Base-by-base conservation (phyloP, 2,329 filamentous ascomycete species). In the Calonectria pseudoturangicola region DNA sequence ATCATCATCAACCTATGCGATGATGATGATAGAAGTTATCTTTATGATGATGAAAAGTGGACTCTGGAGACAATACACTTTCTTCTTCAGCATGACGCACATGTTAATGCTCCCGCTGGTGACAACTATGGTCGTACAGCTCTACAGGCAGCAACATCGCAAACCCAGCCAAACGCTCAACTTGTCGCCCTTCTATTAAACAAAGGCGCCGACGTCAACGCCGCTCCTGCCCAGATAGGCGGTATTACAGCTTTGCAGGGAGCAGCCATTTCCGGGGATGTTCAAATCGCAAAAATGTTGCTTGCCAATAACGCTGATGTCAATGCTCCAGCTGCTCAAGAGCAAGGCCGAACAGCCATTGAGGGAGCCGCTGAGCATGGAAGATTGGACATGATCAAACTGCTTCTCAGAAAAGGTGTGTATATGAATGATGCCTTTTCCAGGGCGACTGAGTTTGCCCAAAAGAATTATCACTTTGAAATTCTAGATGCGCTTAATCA, bases 341-440 rank as follows among this genome's bases (percentile, higher is more conserved):
- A 16, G 1, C 16, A 68, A 25, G 65, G 56, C 5, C 65, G 65
- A 21, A 56, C 65, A 6, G 70, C 56, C 6, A 45, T 72, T 10
- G 65, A 72, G 27, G 65, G 56, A 1, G 65, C 70, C 0, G 70
- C 70, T 2, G 68, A 71, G 45, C 68, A 68, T 21, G 65, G 56
- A 15, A 68, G 65, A 25, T 60, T 62, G 8, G 65, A 48, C 7
- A 64, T 72, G 65, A 28, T 68, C 8, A n/a, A 16, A 12, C 50
- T 50, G 9, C 70, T 68, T 12, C 50, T 64, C 4, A 41, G 13
- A 12, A 12, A 16, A 13, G 56, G 47, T 12, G 70, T 43, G 10
- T 15, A 39, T 12, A 2, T 4, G 16, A 30, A 21, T 15, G 47
- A 6, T 0, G 68, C 39, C 16, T 67, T 50, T 16, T 36, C 50